Conservation (phyloP, 2,329 filamentous ascomycete genomes). For the Tolypocladium capitatum region DNA sequence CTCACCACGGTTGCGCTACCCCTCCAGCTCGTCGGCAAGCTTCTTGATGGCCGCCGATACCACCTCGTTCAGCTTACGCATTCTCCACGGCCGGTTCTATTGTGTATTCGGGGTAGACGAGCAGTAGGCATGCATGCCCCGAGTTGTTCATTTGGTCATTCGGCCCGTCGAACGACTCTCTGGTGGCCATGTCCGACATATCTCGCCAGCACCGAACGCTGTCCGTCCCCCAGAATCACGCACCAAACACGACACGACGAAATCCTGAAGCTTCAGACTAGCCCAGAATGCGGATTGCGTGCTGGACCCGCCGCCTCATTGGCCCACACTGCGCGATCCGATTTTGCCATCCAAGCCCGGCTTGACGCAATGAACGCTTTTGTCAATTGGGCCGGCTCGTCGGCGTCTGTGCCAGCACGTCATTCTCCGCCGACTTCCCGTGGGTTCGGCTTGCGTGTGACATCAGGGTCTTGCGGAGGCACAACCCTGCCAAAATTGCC, state of each 20-base stretch:
- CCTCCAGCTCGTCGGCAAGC: no score
- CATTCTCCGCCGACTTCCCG: not conserved
- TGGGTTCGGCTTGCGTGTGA: no score
- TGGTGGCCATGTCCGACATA: no score
- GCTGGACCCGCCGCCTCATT: conserved; percentile 12
- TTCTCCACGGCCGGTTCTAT: not conserved
- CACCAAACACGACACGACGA: not conserved
- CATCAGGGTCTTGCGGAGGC: no score
- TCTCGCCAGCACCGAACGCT: no score
- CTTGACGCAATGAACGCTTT: conserved; percentile 15
- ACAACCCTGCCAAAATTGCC: no score
- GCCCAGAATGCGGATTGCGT: conserved; percentile 12
- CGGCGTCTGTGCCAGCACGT: not conserved
- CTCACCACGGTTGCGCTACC: not conserved
- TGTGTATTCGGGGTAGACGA: not conserved
- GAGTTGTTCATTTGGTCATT: no score
- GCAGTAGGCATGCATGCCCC: not conserved
- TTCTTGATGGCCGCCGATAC: no score
- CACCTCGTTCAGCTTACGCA: no score
- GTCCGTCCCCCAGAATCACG: no score
- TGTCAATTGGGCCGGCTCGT: not conserved
- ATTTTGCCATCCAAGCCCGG: conserved; percentile 13
- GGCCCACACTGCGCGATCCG: conserved; percentile 7
- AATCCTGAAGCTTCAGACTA: conserved; percentile 1
- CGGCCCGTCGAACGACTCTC: not conserved